These are phyloP conservation scores for Calocybe gambosa DNA, from an alignment of 1,284 basidiomycete genomes.

Conservation along the genomic window DNA sequence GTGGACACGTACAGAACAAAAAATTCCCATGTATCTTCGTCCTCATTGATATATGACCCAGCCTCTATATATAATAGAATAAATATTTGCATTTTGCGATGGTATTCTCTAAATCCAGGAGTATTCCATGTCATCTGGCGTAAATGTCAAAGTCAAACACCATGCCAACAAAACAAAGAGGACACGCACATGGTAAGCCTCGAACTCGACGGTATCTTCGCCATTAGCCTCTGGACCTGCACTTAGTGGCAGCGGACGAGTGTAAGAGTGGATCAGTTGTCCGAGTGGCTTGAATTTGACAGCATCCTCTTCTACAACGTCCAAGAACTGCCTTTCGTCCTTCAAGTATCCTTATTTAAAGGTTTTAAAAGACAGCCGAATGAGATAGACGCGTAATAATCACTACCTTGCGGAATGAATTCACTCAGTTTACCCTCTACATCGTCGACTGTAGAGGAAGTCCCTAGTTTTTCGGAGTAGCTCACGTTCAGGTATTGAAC, in stretches of 20 bases:
- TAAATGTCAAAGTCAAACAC: background rate
- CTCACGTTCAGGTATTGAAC: slow-evolving; percentile 69
- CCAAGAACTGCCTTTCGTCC: slow-evolving; percentile 58
- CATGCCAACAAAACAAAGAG: slow-evolving; percentile 2
- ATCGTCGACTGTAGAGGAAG: slow-evolving; percentile 81
- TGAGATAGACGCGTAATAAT: background rate
- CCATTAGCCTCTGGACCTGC: slow-evolving; percentile 48
- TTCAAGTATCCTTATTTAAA: slow-evolving; percentile 52
- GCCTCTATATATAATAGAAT: slow-evolving; percentile 94
- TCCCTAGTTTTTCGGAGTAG: slow-evolving; percentile 61
- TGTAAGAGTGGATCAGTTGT: slow-evolving; percentile 72
- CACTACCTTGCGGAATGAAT: slow-evolving; percentile 72
- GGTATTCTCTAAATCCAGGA: slow-evolving; percentile 88
- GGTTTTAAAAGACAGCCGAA: background rate
- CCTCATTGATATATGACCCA: slow-evolving; percentile 89
- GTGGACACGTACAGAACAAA: slow-evolving; percentile 56
- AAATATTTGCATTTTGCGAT: slow-evolving; percentile 92
- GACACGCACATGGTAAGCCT: slow-evolving; percentile 79
- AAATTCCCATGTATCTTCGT: slow-evolving; percentile 88
- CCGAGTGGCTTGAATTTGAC: slow-evolving; percentile 73
- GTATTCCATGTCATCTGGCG: slow-evolving; percentile 77
- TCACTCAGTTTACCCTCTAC: slow-evolving; percentile 73
- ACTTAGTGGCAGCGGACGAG: slow-evolving; percentile 39
- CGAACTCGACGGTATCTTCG: slow-evolving; percentile 64
- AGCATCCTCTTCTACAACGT: slow-evolving; percentile 70